Conservation (phyloP, 768 basidiomycete genomes). For the Galerina marginata region DNA sequence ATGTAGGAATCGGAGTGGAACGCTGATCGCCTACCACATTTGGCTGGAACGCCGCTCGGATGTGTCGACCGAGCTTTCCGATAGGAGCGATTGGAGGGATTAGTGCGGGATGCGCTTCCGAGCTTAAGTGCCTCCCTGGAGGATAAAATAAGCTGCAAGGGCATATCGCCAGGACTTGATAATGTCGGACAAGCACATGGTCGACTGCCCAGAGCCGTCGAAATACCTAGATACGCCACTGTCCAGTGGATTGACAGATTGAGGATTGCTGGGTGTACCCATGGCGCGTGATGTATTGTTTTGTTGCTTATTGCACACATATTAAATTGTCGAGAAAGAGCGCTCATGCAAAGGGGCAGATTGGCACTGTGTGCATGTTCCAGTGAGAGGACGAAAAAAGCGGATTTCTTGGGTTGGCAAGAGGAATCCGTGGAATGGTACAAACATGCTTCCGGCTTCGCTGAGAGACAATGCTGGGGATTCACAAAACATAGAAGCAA, state of each 20-base stretch:
- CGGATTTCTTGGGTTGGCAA: neutral
- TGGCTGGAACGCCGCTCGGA: neutral
- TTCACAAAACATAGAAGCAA: neutral
- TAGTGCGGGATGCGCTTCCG: too few relatives aligned
- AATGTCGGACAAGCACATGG: neutral
- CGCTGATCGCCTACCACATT: neutral
- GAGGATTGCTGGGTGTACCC: slow-evolving; percentile 1
- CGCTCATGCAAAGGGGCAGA: slow-evolving; percentile 3
- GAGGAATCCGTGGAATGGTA: neutral
- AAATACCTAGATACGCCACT: slow-evolving; percentile 4
- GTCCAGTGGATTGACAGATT: slow-evolving; percentile 1
- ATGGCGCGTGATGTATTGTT: slow-evolving; percentile 5
- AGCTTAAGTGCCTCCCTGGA: too few relatives aligned
- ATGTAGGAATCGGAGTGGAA: neutral
- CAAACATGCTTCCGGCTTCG: neutral
- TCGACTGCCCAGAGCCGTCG: neutral
- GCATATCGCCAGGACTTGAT: neutral
- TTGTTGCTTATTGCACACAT: neutral
- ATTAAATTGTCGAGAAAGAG: slow-evolving; percentile 3
- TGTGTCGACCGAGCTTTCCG: neutral
- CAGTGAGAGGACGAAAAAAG: neutral
- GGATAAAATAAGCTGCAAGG: neutral
- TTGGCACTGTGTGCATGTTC: neutral
- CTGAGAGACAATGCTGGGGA: neutral
- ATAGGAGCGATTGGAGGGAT: too few relatives aligned